phyloP scores from a whole-genome alignment of 768 basidiomycete species.

The Phylloporus sp. region DNA sequence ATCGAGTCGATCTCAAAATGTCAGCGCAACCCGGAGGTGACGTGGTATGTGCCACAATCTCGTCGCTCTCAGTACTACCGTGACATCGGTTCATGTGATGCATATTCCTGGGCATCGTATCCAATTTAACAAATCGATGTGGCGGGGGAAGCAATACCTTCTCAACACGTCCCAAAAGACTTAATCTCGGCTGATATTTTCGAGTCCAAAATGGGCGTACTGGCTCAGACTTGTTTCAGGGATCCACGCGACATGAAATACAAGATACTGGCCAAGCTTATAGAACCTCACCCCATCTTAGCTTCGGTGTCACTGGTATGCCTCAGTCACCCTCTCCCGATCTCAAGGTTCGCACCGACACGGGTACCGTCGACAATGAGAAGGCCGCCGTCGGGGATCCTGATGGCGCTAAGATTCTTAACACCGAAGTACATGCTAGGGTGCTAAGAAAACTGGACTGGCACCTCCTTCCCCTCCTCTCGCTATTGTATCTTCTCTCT shows the following conservation, averaged over 20 bases:
- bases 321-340: not conserved
- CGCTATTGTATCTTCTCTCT: conserved; percentile 12
- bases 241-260: not conserved
- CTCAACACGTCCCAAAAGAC: not conserved
- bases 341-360: conserved; percentile 1
- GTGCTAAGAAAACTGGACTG: conserved; percentile 19
- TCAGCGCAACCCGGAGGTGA: too few relatives aligned
- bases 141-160: not conserved
- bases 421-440: conserved; percentile 1
- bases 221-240: conserved; percentile 1
- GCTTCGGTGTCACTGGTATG: conserved; percentile 3
- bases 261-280: not conserved
- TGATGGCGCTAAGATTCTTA: not conserved
- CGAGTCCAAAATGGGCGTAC: not conserved
- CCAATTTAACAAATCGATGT: not conserved
- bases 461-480: conserved; percentile 18
- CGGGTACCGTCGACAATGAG: conserved; percentile 5
- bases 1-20: too few relatives aligned
- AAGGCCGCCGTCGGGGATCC: not conserved
- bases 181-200: not conserved
- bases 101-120: too few relatives aligned
- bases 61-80: not conserved
- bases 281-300: conserved; percentile 1
- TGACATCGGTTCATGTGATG: too few relatives aligned
- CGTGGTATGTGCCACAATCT: not conserved